phyloP scores from a whole-genome alignment of 805 yeast species.

The Debaryomyces maramus region DNA sequence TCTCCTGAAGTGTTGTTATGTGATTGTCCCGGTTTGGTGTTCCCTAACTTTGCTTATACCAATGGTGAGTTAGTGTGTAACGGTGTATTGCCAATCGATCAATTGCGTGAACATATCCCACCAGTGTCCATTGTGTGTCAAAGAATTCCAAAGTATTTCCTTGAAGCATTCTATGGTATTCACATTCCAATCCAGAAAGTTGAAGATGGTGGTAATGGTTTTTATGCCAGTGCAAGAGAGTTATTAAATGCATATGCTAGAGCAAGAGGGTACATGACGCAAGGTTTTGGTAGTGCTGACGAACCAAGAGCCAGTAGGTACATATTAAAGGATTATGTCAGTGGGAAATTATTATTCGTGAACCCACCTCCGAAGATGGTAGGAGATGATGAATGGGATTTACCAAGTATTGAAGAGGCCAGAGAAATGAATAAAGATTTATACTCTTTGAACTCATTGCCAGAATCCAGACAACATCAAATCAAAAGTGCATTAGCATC shows the following conservation, averaged over 20 bases:
- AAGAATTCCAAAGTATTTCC: conserved; percentile 81
- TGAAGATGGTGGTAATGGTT: conserved; percentile 87
- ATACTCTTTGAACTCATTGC: conserved; percentile 62
- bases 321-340: conserved; percentile 90
- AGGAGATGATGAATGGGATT: conserved; percentile 60
- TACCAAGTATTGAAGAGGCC: conserved; percentile 40
- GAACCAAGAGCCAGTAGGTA: conserved; percentile 92
- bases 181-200: conserved; percentile 71
- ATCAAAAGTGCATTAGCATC: conserved; percentile 60
- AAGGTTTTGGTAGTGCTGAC: conserved; percentile 96
- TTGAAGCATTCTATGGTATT: conserved; percentile 94
- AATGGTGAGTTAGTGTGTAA: conserved; percentile 96
- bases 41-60: conserved; percentile 95
- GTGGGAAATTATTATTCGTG: conserved; percentile 80
- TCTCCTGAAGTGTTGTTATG: conserved; percentile 83
- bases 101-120: conserved; percentile 86
- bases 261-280: conserved; percentile 96
- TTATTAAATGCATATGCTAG: conserved; percentile 88
- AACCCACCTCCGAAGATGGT: conserved; percentile 79
- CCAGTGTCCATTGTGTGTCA: conserved; percentile 84
- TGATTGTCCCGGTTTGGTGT: conserved; percentile 99
- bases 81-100: conserved; percentile 99
- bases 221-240: conserved; percentile 82
- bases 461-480: conserved; percentile 74
- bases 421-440: conserved; percentile 70